Evolutionary conservation across 805 yeast species (phyloP), one percentile per base, ranked within the genome.

Genomic region (Wickerhamiella domercqiae): DNA sequence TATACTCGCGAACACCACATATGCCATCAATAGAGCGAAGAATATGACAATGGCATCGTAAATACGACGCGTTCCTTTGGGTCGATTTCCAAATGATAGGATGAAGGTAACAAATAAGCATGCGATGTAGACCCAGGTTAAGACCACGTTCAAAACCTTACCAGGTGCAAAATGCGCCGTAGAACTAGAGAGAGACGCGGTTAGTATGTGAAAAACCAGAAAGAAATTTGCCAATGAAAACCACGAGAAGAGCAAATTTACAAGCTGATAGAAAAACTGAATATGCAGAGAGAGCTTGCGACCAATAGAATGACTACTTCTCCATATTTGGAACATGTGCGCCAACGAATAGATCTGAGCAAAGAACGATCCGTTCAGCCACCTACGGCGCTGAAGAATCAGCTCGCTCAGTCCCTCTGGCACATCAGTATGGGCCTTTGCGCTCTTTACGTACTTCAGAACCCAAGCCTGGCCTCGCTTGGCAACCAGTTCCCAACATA

Each of bases 321-420:
- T 55, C 86, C 93, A 80, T 34, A 90, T 68, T 44, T 73, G 70
- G 46, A 70, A 71, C 56, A 76, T 75, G 57, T 86, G 93, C 41
- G 74, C 70, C 39, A 82, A 69, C 0, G 96, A 75, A 54, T 90
- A 87, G 40, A 84, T 67, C 6, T 93, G 90, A 0, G 97, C 96
- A 61, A 90, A 87, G 52, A 90, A 79, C 0, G 97, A 84, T 39
- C 97, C 97, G 56, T 87, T 87, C 47, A 87, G 69, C 97, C 97
- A 90, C 61, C 97, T 73, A 55, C 97, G 70, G 63, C 97, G 72
- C 59, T 87, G 97, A 29, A 84, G 68, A 22, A 90, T 76, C 45
- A 87, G 76, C 52, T 86, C 95, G 17, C 90, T 75, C 24, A 87
- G 68, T 25, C 71, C 64, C 47, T 80, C 93, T 5, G 97, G 97